Conservation (phyloP, 306 rosid genomes). For the Lathyrus tuberosus region DNA sequence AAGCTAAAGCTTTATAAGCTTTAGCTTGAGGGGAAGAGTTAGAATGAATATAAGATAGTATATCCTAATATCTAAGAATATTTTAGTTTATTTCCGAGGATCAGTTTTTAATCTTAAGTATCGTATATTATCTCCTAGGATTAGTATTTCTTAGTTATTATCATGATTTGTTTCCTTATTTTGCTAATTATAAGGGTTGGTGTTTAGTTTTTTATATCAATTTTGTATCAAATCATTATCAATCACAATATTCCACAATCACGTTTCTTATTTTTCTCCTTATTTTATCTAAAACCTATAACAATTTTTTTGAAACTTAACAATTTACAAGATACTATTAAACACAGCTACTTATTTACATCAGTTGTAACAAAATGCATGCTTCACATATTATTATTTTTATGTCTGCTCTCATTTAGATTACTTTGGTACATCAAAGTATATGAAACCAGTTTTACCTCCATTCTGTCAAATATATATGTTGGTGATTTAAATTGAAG, state of each 20-base stretch:
- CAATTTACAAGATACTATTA: background rate
- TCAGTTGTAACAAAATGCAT: conserved; percentile 13
- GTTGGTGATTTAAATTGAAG: conserved; percentile 33
- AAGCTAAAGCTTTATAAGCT: background rate
- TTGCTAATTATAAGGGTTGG: background rate
- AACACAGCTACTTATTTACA: background rate
- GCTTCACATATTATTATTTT: conserved; percentile 22
- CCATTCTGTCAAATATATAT: conserved; percentile 26
- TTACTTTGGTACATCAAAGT: conserved; percentile 14
- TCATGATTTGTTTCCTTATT: background rate
- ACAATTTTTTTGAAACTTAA: background rate
- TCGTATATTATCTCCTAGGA: background rate
- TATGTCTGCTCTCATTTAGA: background rate
- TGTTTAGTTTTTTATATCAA: conserved; percentile 1
- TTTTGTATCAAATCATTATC: background rate
- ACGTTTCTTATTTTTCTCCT: background rate
- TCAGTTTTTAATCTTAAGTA: background rate
- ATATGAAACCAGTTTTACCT: conserved; percentile 27
- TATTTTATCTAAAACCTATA: background rate
- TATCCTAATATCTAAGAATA: background rate
- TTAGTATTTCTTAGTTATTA: conserved; percentile 4
- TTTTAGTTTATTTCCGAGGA: background rate
- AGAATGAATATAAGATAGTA: background rate
- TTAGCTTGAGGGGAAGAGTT: background rate
- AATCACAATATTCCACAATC: conserved; percentile 1